Evolutionary conservation across 306 rosid species (phyloP).

Genomic region (Notholithocarpus densiflorus): DNA sequence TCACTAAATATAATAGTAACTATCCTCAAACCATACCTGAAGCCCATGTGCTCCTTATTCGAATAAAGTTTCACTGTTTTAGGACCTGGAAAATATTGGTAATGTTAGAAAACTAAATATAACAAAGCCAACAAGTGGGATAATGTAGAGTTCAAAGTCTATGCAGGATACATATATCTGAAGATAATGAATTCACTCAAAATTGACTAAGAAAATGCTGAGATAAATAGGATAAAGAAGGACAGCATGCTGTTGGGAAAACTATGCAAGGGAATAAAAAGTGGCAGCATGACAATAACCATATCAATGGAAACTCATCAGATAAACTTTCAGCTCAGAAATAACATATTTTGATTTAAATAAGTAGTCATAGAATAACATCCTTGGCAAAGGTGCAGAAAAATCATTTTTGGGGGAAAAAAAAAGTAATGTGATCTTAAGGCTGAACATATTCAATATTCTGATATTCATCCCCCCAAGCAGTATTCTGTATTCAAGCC

Average conservation of each 20-base stretch:
- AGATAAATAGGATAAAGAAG: neutral
- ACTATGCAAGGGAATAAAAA: neutral
- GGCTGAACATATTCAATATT: neutral
- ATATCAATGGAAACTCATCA: neutral
- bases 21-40: constrained; percentile 54
- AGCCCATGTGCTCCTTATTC: constrained; percentile 98
- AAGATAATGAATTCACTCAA: neutral
- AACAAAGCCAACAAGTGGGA: constrained; percentile 5
- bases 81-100: constrained; percentile 60
- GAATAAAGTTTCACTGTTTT: constrained; percentile 88
- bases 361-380: neutral
- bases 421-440: neutral
- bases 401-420: neutral
- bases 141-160: neutral
- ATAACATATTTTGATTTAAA: neutral
- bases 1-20: constrained; percentile 3
- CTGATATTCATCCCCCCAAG: neutral
- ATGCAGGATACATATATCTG: neutral
- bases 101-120: constrained; percentile 22
- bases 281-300: neutral
- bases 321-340: neutral
- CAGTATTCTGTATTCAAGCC: neutral
- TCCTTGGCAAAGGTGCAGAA: neutral
- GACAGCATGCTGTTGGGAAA: neutral
- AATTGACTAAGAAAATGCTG: too few species aligned